Conservation (phyloP, 192 early-diverging fungal species). For the Funneliformis geosporum region DNA sequence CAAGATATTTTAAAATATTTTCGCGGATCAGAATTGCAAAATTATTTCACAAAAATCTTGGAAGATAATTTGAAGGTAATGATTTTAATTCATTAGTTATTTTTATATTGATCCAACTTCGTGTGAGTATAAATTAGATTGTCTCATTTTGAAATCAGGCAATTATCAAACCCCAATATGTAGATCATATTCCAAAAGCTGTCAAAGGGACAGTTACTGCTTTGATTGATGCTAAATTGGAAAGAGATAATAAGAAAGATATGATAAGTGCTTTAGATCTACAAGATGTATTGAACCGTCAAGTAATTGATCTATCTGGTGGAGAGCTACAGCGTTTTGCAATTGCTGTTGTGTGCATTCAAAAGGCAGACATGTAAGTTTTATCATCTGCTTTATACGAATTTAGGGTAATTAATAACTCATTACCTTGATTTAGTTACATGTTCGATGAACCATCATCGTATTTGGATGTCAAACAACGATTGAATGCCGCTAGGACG, state of each 20-base stretch:
- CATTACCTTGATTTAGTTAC: conserved; percentile 55
- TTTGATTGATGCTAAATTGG: conserved; percentile 70
- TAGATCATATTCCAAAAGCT: conserved; percentile 84
- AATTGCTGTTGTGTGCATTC: conserved; percentile 82
- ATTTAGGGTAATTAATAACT: background rate
- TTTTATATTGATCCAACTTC: background rate
- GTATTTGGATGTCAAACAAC: conserved; percentile 98
- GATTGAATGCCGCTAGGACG: conserved; percentile 92
- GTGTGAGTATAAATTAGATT: background rate
- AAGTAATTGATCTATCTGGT: conserved; percentile 84
- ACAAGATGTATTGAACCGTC: conserved; percentile 78
- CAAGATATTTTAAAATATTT: conserved; percentile 95
- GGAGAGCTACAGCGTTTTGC: conserved; percentile 99
- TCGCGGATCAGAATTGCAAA: conserved; percentile 96
- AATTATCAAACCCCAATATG: conserved; percentile 96
- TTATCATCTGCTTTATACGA: background rate
- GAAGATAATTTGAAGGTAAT: conserved; percentile 87
- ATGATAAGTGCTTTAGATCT: conserved; percentile 81
- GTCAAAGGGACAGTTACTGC: conserved; percentile 77
- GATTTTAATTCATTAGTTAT: background rate
- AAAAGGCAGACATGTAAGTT: conserved; percentile 81
- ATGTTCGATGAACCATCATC: conserved; percentile 99
- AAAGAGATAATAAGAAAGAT: conserved; percentile 70
- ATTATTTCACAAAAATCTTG: conserved; percentile 97
- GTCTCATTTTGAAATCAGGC: conserved; percentile 44